Percentiles rank a stretch among this genome's conserved stretches.
These are phyloP conservation scores for Geotrichum fermentans DNA, from an alignment of 1,139 yeast genomes.

Conservation along the genomic window DNA sequence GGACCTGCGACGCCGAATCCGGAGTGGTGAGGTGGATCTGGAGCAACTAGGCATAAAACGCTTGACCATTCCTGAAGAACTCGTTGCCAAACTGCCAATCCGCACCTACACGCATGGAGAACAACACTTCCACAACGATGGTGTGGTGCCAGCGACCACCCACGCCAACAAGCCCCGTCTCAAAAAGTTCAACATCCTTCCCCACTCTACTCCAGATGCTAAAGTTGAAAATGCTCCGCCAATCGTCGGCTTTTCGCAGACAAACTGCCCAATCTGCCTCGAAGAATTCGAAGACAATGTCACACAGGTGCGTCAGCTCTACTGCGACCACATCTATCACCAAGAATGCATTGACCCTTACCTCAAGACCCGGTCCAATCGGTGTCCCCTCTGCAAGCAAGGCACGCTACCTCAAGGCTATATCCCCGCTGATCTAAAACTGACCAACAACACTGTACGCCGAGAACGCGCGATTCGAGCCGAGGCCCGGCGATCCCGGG, in stretches of 20 bases:
- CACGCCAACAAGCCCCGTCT: neutral
- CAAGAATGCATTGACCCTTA: constrained; percentile 30
- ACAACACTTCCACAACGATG: constrained; percentile 16
- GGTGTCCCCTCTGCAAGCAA: constrained; percentile 32
- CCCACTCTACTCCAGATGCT: neutral
- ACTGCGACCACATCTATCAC: constrained; percentile 31
- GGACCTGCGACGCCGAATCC: constrained; percentile 26
- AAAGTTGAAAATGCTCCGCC: neutral
- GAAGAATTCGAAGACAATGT: constrained; percentile 28
- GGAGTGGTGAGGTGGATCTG: constrained; percentile 29
- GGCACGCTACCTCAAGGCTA: constrained; percentile 30
- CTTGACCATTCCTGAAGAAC: constrained; percentile 27
- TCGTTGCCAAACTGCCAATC: constrained; percentile 27
- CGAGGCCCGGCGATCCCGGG: neutral
- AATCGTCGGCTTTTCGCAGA: constrained; percentile 23
- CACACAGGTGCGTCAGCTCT: constrained; percentile 29
- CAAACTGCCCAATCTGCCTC: constrained; percentile 31
- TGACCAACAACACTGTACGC: constrained; percentile 30
- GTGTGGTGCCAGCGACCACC: neutral
- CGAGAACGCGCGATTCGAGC: constrained; percentile 28
- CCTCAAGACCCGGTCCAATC: constrained; percentile 26
- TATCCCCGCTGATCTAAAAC: constrained; percentile 26
- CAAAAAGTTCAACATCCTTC: neutral
- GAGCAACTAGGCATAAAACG: constrained; percentile 29
- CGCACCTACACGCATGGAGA: constrained; percentile 22